Percentiles rank a stretch among this genome's conserved stretches.
Evolutionary conservation across 352 stramenopile genomes (phyloP).

Genomic region (Peronospora belbahrii): DNA sequence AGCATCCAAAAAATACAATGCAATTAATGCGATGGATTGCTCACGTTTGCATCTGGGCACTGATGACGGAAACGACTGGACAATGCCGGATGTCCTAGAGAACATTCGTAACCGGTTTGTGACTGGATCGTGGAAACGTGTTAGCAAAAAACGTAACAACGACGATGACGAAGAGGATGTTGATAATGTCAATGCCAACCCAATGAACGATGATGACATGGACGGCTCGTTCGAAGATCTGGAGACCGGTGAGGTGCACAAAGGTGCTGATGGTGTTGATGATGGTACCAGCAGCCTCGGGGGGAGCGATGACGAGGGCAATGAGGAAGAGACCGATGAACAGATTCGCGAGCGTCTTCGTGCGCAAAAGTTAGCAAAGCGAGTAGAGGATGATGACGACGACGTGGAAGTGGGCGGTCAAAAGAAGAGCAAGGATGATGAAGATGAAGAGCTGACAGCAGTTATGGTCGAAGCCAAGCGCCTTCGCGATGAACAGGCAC

Average conservation of each 20-base stretch:
- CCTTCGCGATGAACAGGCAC: constrained; percentile 69
- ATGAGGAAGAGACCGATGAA: constrained; percentile 64
- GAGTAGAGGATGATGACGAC: constrained; percentile 57
- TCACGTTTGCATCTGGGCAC: constrained; percentile 66
- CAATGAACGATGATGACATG: constrained; percentile 84
- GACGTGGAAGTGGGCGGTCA: constrained; percentile 29
- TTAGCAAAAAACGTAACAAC: constrained; percentile 32
- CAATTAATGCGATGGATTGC: constrained; percentile 70
- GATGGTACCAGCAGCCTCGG: constrained; percentile 24
- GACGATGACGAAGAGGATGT: constrained; percentile 40
- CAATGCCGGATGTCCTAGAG: constrained; percentile 63
- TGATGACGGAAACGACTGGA: constrained; percentile 73
- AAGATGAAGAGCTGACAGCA: constrained; percentile 84
- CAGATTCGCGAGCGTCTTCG: constrained; percentile 81
- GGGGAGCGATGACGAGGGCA: constrained; percentile 26
- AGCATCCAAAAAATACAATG: constrained; percentile 44
- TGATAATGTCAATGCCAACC: constrained; percentile 34
- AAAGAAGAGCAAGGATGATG: constrained; percentile 42
- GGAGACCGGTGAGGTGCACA: constrained; percentile 87
- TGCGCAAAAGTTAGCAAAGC: constrained; percentile 89
- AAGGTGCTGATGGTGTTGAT: constrained; percentile 22
- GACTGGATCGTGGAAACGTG: constrained; percentile 91
- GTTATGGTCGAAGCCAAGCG: constrained; percentile 81
- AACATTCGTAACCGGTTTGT: constrained; percentile 92
- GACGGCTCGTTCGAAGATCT: constrained; percentile 97